Conservation (phyloP, 139 green algal genomes). For the Volvox reticuliferus region DNA sequence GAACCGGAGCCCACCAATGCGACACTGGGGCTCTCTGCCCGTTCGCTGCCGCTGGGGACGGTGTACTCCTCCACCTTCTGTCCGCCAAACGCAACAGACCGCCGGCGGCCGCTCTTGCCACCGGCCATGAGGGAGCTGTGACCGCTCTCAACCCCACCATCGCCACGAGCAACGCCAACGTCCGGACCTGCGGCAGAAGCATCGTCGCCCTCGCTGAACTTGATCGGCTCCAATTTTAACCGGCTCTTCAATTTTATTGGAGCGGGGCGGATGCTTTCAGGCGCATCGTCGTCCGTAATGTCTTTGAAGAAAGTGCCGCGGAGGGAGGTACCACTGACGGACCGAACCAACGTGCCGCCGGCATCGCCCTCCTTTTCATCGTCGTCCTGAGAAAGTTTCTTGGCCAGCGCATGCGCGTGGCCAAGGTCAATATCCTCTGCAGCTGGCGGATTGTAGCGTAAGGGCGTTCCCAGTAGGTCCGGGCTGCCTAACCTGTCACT, state of each 20-base stretch:
- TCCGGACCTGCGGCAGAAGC: too few species aligned
- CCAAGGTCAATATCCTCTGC: slow-evolving; percentile 12
- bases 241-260: not conserved
- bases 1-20: not conserved
- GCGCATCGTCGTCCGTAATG: slow-evolving; percentile 5
- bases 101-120: not conserved
- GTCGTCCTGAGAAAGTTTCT: not conserved
- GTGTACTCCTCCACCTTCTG: slow-evolving; percentile 42
- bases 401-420: not conserved
- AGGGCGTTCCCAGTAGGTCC: not conserved
- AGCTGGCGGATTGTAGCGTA: not conserved
- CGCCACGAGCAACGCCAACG: not conserved
- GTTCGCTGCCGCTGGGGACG: not conserved
- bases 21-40: not conserved
- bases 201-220: not conserved
- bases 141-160: not conserved
- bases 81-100: slow-evolving; percentile 11
- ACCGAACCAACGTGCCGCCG: slow-evolving; percentile 10
- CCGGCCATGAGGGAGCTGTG: not conserved
- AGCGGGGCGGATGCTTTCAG: not conserved
- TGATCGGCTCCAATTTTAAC: not conserved
- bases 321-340: slow-evolving; percentile 34
- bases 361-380: not conserved
- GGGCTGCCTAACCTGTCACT: not conserved
- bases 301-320: slow-evolving; percentile 41